Percentiles rank a stretch among this genome's conserved stretches.
These are phyloP conservation scores for Amanita rimosa DNA, from an alignment of 768 basidiomycete genomes.

Conservation along the genomic window DNA sequence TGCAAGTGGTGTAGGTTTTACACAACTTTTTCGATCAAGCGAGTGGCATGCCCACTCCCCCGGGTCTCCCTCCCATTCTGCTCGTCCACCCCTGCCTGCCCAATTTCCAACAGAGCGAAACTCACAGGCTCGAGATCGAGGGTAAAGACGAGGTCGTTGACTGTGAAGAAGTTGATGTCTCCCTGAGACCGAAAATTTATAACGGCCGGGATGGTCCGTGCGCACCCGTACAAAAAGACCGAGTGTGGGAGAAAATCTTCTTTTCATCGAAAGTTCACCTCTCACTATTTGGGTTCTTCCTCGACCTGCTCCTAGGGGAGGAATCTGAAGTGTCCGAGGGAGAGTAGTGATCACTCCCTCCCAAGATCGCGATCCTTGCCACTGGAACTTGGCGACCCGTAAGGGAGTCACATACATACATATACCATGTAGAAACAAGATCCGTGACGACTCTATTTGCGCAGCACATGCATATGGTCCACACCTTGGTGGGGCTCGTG, in stretches of 20 bases:
- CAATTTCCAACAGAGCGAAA: conserved; percentile 10
- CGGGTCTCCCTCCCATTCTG: conserved; percentile 33
- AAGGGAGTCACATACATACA: conserved; percentile 33
- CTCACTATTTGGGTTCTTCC: conserved; percentile 56
- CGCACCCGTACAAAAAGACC: conserved; percentile 14
- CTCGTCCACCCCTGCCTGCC: conserved; percentile 27
- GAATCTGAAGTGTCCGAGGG: conserved; percentile 51
- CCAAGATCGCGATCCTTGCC: conserved; percentile 53
- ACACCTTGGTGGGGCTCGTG: too few species aligned
- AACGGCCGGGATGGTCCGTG: conserved; percentile 18
- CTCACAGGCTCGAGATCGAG: conserved; percentile 4
- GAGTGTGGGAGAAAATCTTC: conserved; percentile 2
- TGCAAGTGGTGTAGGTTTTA: too few species aligned
- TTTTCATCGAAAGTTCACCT: conserved; percentile 59
- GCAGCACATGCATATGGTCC: not conserved
- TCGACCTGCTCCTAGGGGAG: conserved; percentile 21
- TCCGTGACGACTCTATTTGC: not conserved
- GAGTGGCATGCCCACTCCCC: conserved; percentile 68
- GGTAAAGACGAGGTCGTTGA: conserved; percentile 18
- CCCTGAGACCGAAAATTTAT: not conserved
- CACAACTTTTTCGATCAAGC: too few species aligned
- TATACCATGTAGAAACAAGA: not conserved
- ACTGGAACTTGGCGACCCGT: conserved; percentile 47
- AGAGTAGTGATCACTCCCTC: conserved; percentile 45
- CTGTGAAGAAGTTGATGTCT: conserved; percentile 15